Evolutionary conservation across 2,329 filamentous ascomycete genomes (phyloP), one percentile per base, ranked within the genome.

Genomic region (Neonectria punicea): DNA sequence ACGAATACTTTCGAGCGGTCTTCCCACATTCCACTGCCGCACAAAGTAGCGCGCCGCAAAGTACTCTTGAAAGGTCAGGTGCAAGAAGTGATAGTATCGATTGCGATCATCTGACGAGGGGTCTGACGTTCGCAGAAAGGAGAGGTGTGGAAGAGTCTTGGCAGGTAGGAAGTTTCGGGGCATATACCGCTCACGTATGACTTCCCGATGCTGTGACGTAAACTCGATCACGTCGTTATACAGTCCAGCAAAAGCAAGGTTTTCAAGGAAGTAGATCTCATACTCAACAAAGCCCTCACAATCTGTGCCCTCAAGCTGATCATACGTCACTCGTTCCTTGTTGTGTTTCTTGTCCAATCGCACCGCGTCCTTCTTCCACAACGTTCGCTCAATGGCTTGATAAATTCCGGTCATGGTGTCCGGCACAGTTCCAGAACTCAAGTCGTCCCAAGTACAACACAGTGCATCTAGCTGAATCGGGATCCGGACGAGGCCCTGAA

Each of bases 381-480:
- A 58, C 7, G 66, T 73, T 55, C 68, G n/a, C 53, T 76, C 73
- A 43, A 82, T 82, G 2, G 67, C 66, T 66, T 70, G 14, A 66
- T 79, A 80, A 9, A 80, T 51, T 39, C 59, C 66, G 0, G 79
- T 82, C 79, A 83, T 82, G 3, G 79, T 81, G 18, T 78, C 53
- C 3, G 67, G 71, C 5, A 34, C 41, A 25, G 30, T 28, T 44
- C 50, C 44, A 2, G 46, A 28, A 44, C 30, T 14, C 20, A 71
- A 57, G 28, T 72, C 63, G 0, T 74, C 61, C 80, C 80, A 83
- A 16, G 57, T 77, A 50, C 72, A 80, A 62, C 81, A 84, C 25
- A 84, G 60, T 1, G 81, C 82, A 72, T 84, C 82, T 0, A 84
- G 71, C 54, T 80, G 80, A 61, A 84, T 80, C 0, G 81, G 82